Conservation (phyloP, 805 yeast species). For the Priceomyces melissophilus region DNA sequence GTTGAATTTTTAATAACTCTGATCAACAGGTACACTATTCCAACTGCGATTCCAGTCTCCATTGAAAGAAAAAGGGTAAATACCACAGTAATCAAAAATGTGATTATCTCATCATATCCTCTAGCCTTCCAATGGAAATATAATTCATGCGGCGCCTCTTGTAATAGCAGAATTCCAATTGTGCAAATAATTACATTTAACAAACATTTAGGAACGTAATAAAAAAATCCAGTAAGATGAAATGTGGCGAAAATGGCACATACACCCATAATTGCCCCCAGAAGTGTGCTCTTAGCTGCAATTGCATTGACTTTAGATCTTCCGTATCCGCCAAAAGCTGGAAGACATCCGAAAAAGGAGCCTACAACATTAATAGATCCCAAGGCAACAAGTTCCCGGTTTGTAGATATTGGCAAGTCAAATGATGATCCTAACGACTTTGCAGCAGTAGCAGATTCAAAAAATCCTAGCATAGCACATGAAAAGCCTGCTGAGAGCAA, state of each 20-base stretch:
- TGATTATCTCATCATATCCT: conserved; percentile 73
- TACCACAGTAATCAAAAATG: conserved; percentile 37
- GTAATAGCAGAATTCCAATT: conserved; percentile 62
- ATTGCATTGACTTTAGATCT: conserved; percentile 84
- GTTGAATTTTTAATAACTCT: conserved; percentile 54
- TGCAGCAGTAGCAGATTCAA: conserved; percentile 91
- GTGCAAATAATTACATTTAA: conserved; percentile 75
- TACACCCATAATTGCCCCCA: conserved; percentile 82
- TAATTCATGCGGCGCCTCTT: conserved; percentile 81
- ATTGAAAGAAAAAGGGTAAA: conserved; percentile 55
- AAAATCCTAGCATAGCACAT: conserved; percentile 83
- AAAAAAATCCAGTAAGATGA: conserved; percentile 59
- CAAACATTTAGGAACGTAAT: conserved; percentile 74
- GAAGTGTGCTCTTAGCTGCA: conserved; percentile 76
- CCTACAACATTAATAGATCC: conserved; percentile 71
- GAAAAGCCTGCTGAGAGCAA: conserved; percentile 68
- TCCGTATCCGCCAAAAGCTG: conserved; percentile 96
- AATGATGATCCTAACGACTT: conserved; percentile 77
- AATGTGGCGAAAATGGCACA: conserved; percentile 64
- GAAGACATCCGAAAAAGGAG: conserved; percentile 67
- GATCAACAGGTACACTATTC: conserved; percentile 74
- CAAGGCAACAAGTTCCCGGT: conserved; percentile 86
- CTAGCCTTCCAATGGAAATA: conserved; percentile 65
- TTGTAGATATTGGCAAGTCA: conserved; percentile 72
- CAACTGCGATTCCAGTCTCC: conserved; percentile 88